A percentile compares a stretch with the other conserved stretches of the same genome.
phyloP scores from a whole-genome alignment of 129 eudicot genomes.

The Sambucus nigra region DNA sequence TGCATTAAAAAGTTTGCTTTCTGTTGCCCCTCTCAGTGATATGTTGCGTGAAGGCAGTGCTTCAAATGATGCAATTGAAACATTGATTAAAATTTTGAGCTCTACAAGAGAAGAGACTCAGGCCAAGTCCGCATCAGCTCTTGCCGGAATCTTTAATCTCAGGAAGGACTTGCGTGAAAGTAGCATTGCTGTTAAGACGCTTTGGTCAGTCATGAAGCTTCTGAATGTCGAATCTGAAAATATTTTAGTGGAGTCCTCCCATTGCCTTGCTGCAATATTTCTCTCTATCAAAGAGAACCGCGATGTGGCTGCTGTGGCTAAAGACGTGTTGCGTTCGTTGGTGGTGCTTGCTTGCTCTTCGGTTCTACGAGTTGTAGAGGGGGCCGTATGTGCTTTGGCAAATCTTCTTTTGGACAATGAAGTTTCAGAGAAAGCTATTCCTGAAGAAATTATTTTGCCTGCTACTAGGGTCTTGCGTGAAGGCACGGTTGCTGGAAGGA shows the following conservation, averaged over 20 bases:
- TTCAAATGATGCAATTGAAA: constrained; percentile 91
- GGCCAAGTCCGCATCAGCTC: constrained; percentile 83
- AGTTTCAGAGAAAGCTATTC: constrained; percentile 55
- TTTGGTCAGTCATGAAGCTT: constrained; percentile 65
- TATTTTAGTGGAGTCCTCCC: constrained; percentile 59
- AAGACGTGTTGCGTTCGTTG: constrained; percentile 57
- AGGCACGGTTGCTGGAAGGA: constrained; percentile 63
- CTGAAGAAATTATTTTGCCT: constrained; percentile 70
- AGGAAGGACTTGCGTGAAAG: constrained; percentile 98
- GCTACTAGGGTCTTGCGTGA: constrained; percentile 83
- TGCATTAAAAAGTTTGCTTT: constrained; percentile 86
- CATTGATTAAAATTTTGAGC: constrained; percentile 67
- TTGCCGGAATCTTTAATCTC: constrained; percentile 73
- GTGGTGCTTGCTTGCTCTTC: constrained; percentile 64
- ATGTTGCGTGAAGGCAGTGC: constrained; percentile 94
- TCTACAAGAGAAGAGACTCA: constrained; percentile 82
- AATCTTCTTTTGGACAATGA: constrained; percentile 75
- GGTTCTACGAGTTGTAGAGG: constrained; percentile 75
- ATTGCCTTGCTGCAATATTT: constrained; percentile 83
- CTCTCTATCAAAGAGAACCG: constrained; percentile 77
- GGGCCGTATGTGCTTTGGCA: constrained; percentile 82
- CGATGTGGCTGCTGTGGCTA: constrained; percentile 74
- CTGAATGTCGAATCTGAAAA: constrained; percentile 62
- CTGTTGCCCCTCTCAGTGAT: constrained; percentile 68
- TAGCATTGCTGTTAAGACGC: constrained; percentile 71